Percentiles rank a stretch among this genome's conserved stretches.
Conservation (phyloP, 768 basidiomycete species). For the Suillus brevipes region DNA sequence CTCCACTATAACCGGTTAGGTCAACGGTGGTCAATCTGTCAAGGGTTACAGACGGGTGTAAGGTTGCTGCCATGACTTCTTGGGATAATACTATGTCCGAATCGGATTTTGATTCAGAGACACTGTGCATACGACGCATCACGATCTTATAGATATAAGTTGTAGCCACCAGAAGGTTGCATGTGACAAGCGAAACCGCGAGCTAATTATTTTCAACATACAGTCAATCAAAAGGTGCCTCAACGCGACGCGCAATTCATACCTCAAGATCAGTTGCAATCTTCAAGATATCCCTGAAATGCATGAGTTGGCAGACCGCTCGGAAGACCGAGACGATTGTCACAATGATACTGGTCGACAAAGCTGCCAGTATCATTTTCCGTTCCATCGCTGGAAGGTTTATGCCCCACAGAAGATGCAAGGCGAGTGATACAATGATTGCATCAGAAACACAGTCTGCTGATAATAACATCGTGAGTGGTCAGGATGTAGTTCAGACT, state of each 20-base stretch:
- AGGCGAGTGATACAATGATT: slow-evolving; percentile 45
- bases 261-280: slow-evolving; percentile 47
- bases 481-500: not conserved
- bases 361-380: slow-evolving; percentile 44
- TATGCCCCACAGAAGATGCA: slow-evolving; percentile 45
- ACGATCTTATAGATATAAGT: slow-evolving; percentile 32
- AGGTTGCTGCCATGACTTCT: not conserved
- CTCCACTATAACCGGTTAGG: not conserved
- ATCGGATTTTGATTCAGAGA: not conserved
- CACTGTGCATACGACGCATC: not conserved
- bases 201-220: slow-evolving; percentile 21
- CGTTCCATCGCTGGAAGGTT: slow-evolving; percentile 40
- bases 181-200: slow-evolving; percentile 41
- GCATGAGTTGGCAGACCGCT: slow-evolving; percentile 40
- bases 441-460: slow-evolving; percentile 50
- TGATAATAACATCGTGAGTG: slow-evolving; percentile 16
- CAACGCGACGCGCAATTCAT: slow-evolving; percentile 2
- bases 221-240: not conserved
- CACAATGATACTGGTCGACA: slow-evolving; percentile 54
- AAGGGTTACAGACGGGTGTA: not conserved
- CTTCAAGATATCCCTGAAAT: slow-evolving; percentile 6
- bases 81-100: not conserved
- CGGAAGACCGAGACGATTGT: slow-evolving; percentile 47
- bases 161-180: slow-evolving; percentile 43
- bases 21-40: not conserved